Evolutionary conservation across 2,329 filamentous ascomycete species (phyloP).

Genomic region (Xylariaceae sp.): DNA sequence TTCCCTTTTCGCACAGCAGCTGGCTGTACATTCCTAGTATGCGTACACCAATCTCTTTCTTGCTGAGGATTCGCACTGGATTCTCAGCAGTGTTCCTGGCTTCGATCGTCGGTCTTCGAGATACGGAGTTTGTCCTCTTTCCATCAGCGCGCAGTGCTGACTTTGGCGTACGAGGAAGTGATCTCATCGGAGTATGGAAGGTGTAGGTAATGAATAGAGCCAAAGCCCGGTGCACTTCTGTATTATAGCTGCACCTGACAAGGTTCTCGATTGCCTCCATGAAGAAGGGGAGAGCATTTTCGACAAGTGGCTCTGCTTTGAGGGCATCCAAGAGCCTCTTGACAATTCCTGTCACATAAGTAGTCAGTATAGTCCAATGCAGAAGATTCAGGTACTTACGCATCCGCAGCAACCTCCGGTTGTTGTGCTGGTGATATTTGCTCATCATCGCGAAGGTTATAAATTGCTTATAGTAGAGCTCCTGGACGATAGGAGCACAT

Average conservation of each 20-base stretch:
- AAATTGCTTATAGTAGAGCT: conserved; percentile 91
- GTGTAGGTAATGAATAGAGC: conserved; percentile 92
- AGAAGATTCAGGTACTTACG: conserved; percentile 50
- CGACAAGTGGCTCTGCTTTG: conserved; percentile 74
- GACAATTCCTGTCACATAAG: conserved; percentile 62
- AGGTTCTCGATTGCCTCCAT: conserved; percentile 75
- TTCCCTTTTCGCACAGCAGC: conserved; percentile 71
- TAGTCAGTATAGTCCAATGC: conserved; percentile 13
- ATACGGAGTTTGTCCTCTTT: conserved; percentile 36
- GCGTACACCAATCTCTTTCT: conserved; percentile 67
- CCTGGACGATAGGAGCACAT: conserved; percentile 71
- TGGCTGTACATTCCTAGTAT: conserved; percentile 74
- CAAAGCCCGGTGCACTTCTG: conserved; percentile 79
- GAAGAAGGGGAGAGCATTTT: conserved; percentile 70
- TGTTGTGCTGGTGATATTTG: conserved; percentile 90
- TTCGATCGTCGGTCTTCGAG: conserved; percentile 36
- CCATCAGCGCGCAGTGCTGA: conserved; percentile 34
- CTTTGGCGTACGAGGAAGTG: conserved; percentile 49
- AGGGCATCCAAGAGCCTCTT: conserved; percentile 86
- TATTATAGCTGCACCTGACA: conserved; percentile 74
- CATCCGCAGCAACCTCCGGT: conserved; percentile 81
- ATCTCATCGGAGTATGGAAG: conserved; percentile 58
- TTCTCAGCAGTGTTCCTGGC: conserved; percentile 26
- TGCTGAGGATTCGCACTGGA: conserved; percentile 44
- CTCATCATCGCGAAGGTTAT: conserved; percentile 82